Base-by-base conservation (phyloP, 2,329 filamentous ascomycete genomes). In the Tolypocladium tundrense region DNA sequence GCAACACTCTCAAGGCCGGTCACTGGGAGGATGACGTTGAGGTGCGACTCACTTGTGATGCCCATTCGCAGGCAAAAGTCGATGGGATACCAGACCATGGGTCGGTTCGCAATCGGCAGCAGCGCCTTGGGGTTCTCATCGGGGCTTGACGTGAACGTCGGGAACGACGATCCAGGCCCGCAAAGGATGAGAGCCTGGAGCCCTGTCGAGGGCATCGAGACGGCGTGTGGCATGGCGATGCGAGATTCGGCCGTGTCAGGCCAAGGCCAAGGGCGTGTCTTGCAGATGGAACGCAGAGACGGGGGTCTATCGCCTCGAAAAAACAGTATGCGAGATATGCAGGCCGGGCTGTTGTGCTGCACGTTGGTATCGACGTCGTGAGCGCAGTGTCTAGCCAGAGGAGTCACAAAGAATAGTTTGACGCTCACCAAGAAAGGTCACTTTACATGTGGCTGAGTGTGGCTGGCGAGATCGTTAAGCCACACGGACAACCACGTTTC, bases 81-180 rank as follows among this genome's bases (percentile, higher is more conserved):
- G 45, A 94, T 82, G 7, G 90, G 87, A 70, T 94, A 94, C 88
- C 90, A 93, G 52, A 94, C 87, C 90, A 94, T 94, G 1, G 90
- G 90, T 64, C 90, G 76, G 70, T 94, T 94, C 41, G 90, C 90
- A 60, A 94, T 88, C 7, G 90, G 90, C 9, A 94, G 75, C 27
- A 94, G 81, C 11, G 90, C 89, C 73, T 94, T 94, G 11, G 90
- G 89, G 60, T 89, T 86, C 68, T 92, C 87, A 73, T 88, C 85
- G 6, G 89, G 87, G 61, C 87, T 90, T 3, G 88, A 86, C 2
- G 88, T 92, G 70, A 94, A 93, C 1, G 90, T 93, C 52, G 88
- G 86, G 64, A 94, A 88, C 0, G 88, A 91, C 10, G 87, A 89
- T 57, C 90, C 90, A 31, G 90, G 90, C 4, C 90, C 90, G 69